Base-by-base conservation (phyloP, 352 stramenopile genomes). In the Globisporangium paddicum region DNA sequence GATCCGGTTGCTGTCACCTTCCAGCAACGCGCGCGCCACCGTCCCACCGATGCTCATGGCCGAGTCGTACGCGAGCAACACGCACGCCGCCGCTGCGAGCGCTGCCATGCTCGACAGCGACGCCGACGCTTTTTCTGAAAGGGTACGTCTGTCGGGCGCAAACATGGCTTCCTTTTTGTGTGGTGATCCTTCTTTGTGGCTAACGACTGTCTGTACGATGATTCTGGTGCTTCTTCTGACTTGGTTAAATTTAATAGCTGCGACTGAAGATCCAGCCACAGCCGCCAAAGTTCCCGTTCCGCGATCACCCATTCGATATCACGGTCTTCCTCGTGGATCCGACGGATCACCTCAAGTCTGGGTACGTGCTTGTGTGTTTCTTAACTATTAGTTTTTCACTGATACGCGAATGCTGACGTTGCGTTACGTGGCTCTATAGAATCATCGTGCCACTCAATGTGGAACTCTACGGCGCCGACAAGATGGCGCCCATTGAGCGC, bases 271-370 rank as follows among this genome's bases (percentile, higher is more conserved):
- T 93, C 64, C 82, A 93, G 67, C 86, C 86, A 3, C 73, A 87
- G 34, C 86, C 86, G 46, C 86, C 86, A 37, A 85, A 92, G 63
- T 95, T 95, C 58, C 86, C 86, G 13, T 95, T 92, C 72, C 85
- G 83, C 21, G 73, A 89, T 67, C 80, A 93, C 53, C 80, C 82
- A 40, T 95, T 95, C 59, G 86, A 95, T 19, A 78, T 95, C 52
- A 93, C 83, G 0, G 81, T 95, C 52, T 95, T 91, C 55, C 79
- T 95, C 34, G 86, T 95, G n/a, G 83, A 93, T 55, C 62, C 77
- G 6, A 74, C 83, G 0, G 86, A 93, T 30, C 80, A 90, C 44
- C 74, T 93, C 54, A 93, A 92, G 68, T 82, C 82, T 9, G 84
- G 79, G 60, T 89, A 64, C 54, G 75, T 64, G 5, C 2, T 19